Conservation (phyloP, 371 early-diverging fungal species). For the Basidiobolus heterosporus region DNA sequence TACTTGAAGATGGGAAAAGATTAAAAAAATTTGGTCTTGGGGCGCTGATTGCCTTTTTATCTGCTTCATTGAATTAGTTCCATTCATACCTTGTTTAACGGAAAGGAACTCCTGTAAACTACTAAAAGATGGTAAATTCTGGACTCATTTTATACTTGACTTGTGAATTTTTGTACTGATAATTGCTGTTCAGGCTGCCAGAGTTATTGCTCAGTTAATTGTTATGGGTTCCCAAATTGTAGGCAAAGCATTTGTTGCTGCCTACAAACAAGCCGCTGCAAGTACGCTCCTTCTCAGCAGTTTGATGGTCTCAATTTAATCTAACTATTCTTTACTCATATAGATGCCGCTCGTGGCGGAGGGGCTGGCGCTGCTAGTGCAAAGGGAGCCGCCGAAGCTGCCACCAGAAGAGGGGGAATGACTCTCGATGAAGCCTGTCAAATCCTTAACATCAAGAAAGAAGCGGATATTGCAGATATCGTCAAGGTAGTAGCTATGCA, state of each 20-base stretch:
- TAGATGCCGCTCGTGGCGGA: slow-evolving; percentile 41
- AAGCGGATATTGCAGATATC: slow-evolving; percentile 49
- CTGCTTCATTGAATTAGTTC: no score
- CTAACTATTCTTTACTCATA: not conserved
- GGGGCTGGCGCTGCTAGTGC: slow-evolving; percentile 27
- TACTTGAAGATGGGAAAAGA: no score
- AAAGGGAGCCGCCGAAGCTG: slow-evolving; percentile 20
- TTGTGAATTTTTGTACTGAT: not conserved
- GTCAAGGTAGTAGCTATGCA: slow-evolving; percentile 27
- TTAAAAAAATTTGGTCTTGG: no score
- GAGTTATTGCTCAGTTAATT: slow-evolving; percentile 73
- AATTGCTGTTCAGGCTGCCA: slow-evolving; percentile 13
- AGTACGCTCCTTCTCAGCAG: slow-evolving; percentile 30
- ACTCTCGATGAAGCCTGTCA: slow-evolving; percentile 80
- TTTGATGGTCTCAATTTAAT: not conserved
- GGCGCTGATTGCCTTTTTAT: no score
- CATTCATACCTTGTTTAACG: no score
- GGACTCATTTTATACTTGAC: not conserved
- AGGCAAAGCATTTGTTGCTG: slow-evolving; percentile 84
- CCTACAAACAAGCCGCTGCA: slow-evolving; percentile 80
- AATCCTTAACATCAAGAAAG: slow-evolving; percentile 76
- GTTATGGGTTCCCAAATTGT: slow-evolving; percentile 71
- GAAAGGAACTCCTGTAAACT: no score
- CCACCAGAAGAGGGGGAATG: slow-evolving; percentile 71
- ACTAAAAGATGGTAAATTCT: no score